Evolutionary conservation across 768 basidiomycete species (phyloP).

Genomic region (Galerina marginata): DNA sequence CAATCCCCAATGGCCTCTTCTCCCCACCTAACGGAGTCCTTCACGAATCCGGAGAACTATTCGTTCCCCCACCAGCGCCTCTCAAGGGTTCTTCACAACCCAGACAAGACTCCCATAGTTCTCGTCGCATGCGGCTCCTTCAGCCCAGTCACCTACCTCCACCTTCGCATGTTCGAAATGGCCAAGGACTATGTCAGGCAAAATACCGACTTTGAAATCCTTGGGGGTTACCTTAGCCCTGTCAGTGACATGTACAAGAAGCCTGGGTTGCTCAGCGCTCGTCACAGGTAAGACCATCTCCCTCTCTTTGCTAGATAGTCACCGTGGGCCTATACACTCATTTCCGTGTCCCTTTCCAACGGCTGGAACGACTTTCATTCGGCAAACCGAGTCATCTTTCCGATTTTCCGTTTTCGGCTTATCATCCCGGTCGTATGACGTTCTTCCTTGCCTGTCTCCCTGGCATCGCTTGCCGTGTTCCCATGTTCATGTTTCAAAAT

Average conservation of each 20-base stretch:
- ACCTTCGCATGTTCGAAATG: constrained; percentile 99
- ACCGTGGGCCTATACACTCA: constrained; percentile 9
- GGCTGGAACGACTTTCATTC: constrained; percentile 5
- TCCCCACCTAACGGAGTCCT: constrained; percentile 43
- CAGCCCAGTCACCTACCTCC: constrained; percentile 97
- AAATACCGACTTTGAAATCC: constrained; percentile 91
- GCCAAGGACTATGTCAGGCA: constrained; percentile 94
- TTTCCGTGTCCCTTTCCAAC: constrained; percentile 4
- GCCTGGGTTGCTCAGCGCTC: constrained; percentile 85
- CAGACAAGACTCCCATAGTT: constrained; percentile 82
- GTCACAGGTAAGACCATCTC: constrained; percentile 74
- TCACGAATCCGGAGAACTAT: constrained; percentile 72
- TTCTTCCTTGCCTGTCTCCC: constrained; percentile 10
- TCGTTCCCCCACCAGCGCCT: constrained; percentile 73
- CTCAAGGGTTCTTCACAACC: constrained; percentile 56
- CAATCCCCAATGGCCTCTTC: constrained; percentile 31
- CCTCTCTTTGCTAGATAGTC: constrained; percentile 1
- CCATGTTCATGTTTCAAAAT: constrained; percentile 22
- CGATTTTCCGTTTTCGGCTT: constrained; percentile 26
- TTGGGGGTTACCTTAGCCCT: constrained; percentile 95
- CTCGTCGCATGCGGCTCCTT: constrained; percentile 98
- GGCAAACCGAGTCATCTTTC: constrained; percentile 17
- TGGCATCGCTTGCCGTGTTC: constrained; percentile 21
- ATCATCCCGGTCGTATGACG: constrained; percentile 27
- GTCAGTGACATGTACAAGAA: constrained; percentile 98